Evolutionary conservation across 163 green algal genomes (phyloP).

Genomic region (Trebouxiophyceae sp.): DNA sequence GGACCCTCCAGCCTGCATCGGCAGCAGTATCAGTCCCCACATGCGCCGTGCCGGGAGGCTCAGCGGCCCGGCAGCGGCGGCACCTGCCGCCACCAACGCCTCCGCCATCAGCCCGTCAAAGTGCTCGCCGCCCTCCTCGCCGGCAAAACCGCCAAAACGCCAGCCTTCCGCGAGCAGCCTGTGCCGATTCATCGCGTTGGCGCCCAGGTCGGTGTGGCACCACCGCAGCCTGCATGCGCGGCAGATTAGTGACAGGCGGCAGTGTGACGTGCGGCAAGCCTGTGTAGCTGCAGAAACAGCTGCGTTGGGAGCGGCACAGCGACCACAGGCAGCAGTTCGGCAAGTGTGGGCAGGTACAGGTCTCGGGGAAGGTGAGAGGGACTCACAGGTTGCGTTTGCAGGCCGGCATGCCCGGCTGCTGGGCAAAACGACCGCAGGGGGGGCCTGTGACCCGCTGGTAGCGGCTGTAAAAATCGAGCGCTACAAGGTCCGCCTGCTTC

Average conservation of each 20-base stretch:
- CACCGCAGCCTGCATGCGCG: conserved; percentile 42
- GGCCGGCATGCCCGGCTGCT: conserved; percentile 7
- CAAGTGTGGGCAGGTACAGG: too few species aligned
- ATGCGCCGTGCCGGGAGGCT: too few species aligned
- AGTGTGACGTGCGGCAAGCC: not conserved
- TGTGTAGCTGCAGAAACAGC: not conserved
- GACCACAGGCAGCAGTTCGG: too few species aligned
- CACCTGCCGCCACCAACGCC: not conserved
- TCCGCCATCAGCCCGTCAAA: conserved; percentile 47
- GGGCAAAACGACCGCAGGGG: conserved; percentile 59
- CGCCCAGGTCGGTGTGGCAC: conserved; percentile 79
- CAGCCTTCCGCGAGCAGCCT: conserved; percentile 47
- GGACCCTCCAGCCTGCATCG: conserved; percentile 36
- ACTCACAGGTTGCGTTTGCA: conserved; percentile 85
- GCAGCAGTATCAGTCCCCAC: too few species aligned
- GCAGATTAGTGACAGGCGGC: not conserved
- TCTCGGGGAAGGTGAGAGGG: too few species aligned
- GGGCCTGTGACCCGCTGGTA: conserved; percentile 64
- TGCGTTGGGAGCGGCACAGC: not conserved
- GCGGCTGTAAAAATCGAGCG: conserved; percentile 78
- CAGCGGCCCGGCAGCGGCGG: too few species aligned
- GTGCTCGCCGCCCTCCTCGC: conserved; percentile 31
- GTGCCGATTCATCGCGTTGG: conserved; percentile 42
- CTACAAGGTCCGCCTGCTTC: conserved; percentile 46
- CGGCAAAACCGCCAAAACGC: conserved; percentile 36